Evolutionary conservation across 1,139 yeast genomes (phyloP).

Genomic region (Lodderomyces elongisporus): DNA sequence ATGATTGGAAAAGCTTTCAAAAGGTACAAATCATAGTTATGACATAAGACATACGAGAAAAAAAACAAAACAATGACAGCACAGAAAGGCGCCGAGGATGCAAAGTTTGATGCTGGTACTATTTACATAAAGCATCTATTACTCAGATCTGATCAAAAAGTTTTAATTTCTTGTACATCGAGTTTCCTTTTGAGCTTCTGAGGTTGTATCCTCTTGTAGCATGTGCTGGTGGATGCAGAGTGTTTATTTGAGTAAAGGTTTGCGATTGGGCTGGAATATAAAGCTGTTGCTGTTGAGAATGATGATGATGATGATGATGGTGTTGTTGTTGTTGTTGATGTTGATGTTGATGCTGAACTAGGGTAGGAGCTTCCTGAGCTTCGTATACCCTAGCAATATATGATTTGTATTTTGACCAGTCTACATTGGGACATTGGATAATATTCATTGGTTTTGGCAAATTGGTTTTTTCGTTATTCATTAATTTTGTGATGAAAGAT

Average conservation of each 20-base stretch:
- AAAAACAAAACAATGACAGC: conserved; percentile 1
- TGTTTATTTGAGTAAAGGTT: too few relatives aligned
- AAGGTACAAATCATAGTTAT: too few relatives aligned
- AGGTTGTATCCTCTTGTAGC: background rate
- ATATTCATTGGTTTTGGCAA: conserved; percentile 36
- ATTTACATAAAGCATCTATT: background rate
- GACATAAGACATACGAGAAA: background rate
- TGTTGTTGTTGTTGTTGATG: background rate
- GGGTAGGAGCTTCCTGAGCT: conserved; percentile 11
- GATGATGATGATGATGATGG: background rate
- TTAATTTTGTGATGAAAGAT: conserved; percentile 19
- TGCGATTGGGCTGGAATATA: background rate
- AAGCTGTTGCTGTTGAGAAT: background rate
- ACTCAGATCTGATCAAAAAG: conserved; percentile 1
- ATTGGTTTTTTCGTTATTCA: conserved; percentile 23
- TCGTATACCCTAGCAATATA: conserved; percentile 11
- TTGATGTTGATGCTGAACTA: background rate
- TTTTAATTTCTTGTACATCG: background rate
- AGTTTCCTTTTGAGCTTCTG: background rate
- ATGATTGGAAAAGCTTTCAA: too few relatives aligned
- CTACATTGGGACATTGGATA: conserved; percentile 32
- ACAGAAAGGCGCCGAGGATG: background rate
- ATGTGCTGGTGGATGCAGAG: too few relatives aligned
- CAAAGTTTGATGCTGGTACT: too few relatives aligned
- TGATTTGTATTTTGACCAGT: conserved; percentile 32